phyloP scores from a whole-genome alignment of 352 stramenopile genomes.

The Peronosclerospora sorghi region DNA sequence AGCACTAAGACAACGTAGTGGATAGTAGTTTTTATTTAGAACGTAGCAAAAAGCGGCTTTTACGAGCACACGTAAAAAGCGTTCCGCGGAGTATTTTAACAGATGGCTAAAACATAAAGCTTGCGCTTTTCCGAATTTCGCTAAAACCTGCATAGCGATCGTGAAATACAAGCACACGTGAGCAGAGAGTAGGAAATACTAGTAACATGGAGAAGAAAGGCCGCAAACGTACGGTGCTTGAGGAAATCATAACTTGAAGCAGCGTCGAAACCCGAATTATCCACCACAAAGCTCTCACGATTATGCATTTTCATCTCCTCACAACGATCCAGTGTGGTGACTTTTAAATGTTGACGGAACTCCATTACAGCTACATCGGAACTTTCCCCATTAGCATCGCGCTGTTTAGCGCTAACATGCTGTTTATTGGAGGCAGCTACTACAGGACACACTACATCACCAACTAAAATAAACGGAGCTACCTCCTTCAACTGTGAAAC shows the following conservation, averaged over 20 bases:
- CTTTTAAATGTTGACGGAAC: slow-evolving; percentile 35
- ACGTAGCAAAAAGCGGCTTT: neutral
- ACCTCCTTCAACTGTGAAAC: slow-evolving; percentile 47
- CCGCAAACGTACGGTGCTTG: slow-evolving; percentile 42
- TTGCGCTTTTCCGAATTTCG: slow-evolving; percentile 13
- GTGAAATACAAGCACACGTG: neutral
- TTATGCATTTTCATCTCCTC: slow-evolving; percentile 31
- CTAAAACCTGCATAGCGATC: slow-evolving; percentile 12
- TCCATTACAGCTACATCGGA: slow-evolving; percentile 19
- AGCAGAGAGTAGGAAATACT: neutral
- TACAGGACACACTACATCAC: slow-evolving; percentile 49
- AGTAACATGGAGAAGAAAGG: neutral
- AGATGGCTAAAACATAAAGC: slow-evolving; percentile 22
- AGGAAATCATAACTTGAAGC: slow-evolving; percentile 50
- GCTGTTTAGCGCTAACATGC: neutral
- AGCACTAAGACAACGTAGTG: neutral
- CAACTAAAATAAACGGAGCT: slow-evolving; percentile 38
- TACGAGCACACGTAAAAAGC: too few relatives aligned
- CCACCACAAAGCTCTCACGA: slow-evolving; percentile 37
- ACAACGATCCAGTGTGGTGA: slow-evolving; percentile 40
- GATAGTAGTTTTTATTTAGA: slow-evolving; percentile 1
- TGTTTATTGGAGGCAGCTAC: slow-evolving; percentile 11
- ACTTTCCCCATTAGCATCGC: slow-evolving; percentile 1
- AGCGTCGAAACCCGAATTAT: slow-evolving; percentile 44
- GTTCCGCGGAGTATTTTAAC: too few relatives aligned